Evolutionary conservation across 2,329 filamentous ascomycete genomes (phyloP).

Genomic region (Stenocarpella maydis): DNA sequence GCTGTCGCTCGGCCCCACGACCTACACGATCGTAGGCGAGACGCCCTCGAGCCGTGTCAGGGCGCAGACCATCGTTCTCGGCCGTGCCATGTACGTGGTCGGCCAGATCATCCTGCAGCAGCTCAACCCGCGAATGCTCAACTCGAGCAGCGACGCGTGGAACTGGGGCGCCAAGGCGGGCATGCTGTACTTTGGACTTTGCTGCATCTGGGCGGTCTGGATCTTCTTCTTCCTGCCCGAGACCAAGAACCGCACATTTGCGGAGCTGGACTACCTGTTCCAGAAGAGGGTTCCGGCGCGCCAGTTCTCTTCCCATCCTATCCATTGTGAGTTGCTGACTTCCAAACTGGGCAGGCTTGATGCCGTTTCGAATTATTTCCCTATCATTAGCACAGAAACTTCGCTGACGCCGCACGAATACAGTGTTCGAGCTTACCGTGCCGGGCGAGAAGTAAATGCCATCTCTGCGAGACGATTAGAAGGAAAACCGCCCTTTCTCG

Average conservation of each 20-base stretch:
- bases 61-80: constrained; percentile 56
- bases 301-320: constrained; percentile 44
- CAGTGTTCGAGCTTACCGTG: constrained; percentile 19
- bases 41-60: constrained; percentile 54
- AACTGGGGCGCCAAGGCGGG: constrained; percentile 58
- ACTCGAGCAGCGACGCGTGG: constrained; percentile 49
- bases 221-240: constrained; percentile 63
- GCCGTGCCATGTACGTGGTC: constrained; percentile 57
- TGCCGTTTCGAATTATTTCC: no score
- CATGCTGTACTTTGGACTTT: constrained; percentile 55
- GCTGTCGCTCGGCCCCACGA: constrained; percentile 55
- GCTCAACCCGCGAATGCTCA: constrained; percentile 57
- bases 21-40: constrained; percentile 55
- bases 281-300: constrained; percentile 53
- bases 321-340: neutral
- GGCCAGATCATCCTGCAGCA: constrained; percentile 56
- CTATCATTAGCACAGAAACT: no score
- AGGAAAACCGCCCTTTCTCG: neutral
- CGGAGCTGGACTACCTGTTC: constrained; percentile 65
- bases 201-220: constrained; percentile 56
- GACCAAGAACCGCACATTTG: constrained; percentile 60
- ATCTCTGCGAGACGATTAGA: neutral
- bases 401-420: no score
- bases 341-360: no score
- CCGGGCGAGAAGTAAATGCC: constrained; percentile 1